These are phyloP conservation scores for Epithemia pelagica DNA, from an alignment of 108 stramenopile species.

Conservation along the genomic window DNA sequence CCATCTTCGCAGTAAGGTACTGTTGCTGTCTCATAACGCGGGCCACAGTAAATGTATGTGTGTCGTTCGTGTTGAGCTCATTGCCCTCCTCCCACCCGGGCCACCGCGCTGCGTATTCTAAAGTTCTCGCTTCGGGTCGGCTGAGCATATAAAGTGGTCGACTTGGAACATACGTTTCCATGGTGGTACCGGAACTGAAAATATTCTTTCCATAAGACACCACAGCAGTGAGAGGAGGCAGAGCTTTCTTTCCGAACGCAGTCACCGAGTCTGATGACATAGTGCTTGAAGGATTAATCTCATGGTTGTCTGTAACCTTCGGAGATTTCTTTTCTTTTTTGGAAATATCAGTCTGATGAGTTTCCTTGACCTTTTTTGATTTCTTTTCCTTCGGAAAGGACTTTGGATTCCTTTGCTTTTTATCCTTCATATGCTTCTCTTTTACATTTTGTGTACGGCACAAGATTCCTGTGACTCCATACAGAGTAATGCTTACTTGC, in stretches of 20 bases:
- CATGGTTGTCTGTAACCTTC: not conserved
- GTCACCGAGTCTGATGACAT: not conserved
- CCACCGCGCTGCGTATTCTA: not conserved
- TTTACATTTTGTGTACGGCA: constrained; percentile 17
- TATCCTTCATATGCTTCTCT: constrained; percentile 10
- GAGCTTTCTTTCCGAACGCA: not conserved
- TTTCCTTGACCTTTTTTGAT: not conserved
- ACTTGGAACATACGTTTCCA: constrained; percentile 34
- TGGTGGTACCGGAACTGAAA: constrained; percentile 14
- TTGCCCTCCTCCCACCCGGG: not conserved
- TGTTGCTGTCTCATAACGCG: constrained; percentile 11
- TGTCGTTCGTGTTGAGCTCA: not conserved
- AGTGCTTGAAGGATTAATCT: not conserved
- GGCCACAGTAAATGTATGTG: not conserved
- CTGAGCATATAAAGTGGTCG: constrained; percentile 12
- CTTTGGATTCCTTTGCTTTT: no score
- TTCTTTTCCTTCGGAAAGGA: not conserved
- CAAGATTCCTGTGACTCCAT: constrained; percentile 30
- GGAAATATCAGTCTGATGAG: not conserved
- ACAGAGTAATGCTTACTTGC: constrained; percentile 30
- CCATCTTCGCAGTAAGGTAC: not conserved
- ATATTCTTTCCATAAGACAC: constrained; percentile 27
- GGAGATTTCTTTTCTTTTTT: not conserved
- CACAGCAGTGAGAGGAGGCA: constrained; percentile 21
- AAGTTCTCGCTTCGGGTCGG: not conserved